Evolutionary conservation across 2,329 filamentous ascomycete species (phyloP).

Genomic region (Didymella exigua): DNA sequence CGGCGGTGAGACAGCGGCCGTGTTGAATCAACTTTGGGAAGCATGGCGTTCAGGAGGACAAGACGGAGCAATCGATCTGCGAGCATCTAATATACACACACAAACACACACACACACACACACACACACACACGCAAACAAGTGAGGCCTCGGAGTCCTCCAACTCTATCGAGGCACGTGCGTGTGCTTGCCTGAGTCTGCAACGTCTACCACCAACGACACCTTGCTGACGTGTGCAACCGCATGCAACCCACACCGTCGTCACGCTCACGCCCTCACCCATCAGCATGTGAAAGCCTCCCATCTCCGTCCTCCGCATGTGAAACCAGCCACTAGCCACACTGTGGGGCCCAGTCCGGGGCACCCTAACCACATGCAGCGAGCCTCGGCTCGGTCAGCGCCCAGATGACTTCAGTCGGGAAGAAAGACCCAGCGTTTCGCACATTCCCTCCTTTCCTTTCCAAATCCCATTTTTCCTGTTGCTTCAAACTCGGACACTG

Average conservation of each 20-base stretch:
- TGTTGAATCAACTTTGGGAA: slow-evolving; percentile 9
- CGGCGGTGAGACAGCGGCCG: not conserved
- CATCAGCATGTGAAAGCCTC: slow-evolving; percentile 28
- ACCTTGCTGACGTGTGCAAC: not conserved
- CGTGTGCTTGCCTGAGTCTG: no score
- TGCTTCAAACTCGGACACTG: not conserved
- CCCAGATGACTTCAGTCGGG: slow-evolving; percentile 17
- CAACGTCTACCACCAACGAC: not conserved
- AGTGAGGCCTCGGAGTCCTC: no score
- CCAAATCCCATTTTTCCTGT: not conserved
- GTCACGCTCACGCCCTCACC: not conserved
- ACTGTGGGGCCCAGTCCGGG: slow-evolving; percentile 10
- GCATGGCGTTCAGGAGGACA: slow-evolving; percentile 36
- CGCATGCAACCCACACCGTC: slow-evolving; percentile 4
- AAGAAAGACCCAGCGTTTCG: slow-evolving; percentile 10
- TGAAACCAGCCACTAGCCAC: slow-evolving; percentile 16
- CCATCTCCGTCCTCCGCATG: slow-evolving; percentile 19
- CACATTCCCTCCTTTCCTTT: not conserved
- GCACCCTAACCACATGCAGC: slow-evolving; percentile 9
- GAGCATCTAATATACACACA: not conserved
- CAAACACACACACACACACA: not conserved
- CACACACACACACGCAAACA: no score
- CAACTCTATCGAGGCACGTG: no score
- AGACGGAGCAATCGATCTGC: not conserved
- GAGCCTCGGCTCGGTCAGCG: slow-evolving; percentile 15